Conservation (phyloP, 352 stramenopile genomes). For the Phytophthora fragariae region DNA sequence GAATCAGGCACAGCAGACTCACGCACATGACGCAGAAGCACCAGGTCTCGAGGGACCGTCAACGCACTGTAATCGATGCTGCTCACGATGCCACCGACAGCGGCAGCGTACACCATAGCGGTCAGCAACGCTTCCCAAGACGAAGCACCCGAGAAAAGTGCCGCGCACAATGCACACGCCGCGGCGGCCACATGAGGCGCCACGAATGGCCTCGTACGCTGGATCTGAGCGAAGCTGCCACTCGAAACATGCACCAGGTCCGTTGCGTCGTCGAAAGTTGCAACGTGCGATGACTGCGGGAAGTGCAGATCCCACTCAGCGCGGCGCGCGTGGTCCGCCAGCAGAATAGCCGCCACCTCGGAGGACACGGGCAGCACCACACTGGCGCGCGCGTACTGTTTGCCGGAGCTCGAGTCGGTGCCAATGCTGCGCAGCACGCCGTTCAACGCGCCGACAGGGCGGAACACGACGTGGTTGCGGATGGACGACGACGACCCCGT, state of each 20-base stretch:
- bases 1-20: slow-evolving; percentile 63
- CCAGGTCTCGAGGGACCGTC: slow-evolving; percentile 64
- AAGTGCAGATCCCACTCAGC: slow-evolving; percentile 87
- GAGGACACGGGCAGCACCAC: slow-evolving; percentile 72
- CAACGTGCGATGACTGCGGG: slow-evolving; percentile 63
- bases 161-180: slow-evolving; percentile 50
- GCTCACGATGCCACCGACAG: slow-evolving; percentile 55
- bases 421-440: slow-evolving; percentile 74
- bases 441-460: slow-evolving; percentile 56
- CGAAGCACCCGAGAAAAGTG: slow-evolving; percentile 43
- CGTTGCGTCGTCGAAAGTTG: slow-evolving; percentile 78
- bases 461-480: slow-evolving; percentile 62
- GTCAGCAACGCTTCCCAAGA: slow-evolving; percentile 59
- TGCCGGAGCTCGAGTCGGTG: slow-evolving; percentile 42
- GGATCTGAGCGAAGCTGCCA: slow-evolving; percentile 51
- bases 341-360: slow-evolving; percentile 67
- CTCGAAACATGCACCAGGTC: slow-evolving; percentile 76
- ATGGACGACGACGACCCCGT: slow-evolving; percentile 22
- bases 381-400: slow-evolving; percentile 67
- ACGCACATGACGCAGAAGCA: slow-evolving; percentile 80
- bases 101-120: slow-evolving; percentile 59
- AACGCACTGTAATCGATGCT: slow-evolving; percentile 62
- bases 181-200: slow-evolving; percentile 57
- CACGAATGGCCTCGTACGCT: slow-evolving; percentile 57
- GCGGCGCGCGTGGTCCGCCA: slow-evolving; percentile 72